Percentiles rank a stretch among this genome's conserved stretches.
Evolutionary conservation across 495 filamentous ascomycete species (phyloP).

Genomic region (Viridothelium virens): DNA sequence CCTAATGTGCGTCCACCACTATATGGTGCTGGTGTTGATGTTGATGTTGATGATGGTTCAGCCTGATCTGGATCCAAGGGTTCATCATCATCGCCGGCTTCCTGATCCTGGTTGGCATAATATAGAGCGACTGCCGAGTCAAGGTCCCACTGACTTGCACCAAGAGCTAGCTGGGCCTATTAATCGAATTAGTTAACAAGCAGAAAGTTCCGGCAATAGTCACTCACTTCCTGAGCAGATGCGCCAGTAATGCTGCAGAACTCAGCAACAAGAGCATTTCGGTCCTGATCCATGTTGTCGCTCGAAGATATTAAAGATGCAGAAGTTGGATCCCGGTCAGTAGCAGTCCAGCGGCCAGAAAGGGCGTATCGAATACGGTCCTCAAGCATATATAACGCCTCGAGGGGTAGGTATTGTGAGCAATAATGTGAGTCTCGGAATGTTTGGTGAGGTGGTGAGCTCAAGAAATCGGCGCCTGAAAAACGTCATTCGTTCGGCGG

Average conservation of each 20-base stretch:
- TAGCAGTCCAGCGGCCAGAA: slow-evolving; percentile 8
- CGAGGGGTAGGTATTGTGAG: background rate
- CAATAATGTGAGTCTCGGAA: background rate
- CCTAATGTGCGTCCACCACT: slow-evolving; percentile 36
- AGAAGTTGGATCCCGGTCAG: background rate
- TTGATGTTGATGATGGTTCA: background rate
- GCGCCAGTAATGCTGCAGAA: slow-evolving; percentile 68
- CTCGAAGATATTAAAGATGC: background rate
- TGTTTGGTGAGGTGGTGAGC: background rate
- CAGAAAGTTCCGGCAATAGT: slow-evolving; percentile 12
- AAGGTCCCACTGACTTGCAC: slow-evolving; percentile 61
- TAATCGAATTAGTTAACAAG: slow-evolving; percentile 14
- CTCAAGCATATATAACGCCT: background rate
- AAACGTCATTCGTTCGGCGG: background rate
- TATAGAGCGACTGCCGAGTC: slow-evolving; percentile 59
- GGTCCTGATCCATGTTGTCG: slow-evolving; percentile 46
- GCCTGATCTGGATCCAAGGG: slow-evolving; percentile 13
- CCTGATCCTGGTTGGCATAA: slow-evolving; percentile 61
- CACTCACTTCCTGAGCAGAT: slow-evolving; percentile 53
- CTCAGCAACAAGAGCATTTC: slow-evolving; percentile 61
- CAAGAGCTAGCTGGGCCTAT: slow-evolving; percentile 66
- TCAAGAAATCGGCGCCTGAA: background rate
- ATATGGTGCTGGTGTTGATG: slow-evolving; percentile 12
- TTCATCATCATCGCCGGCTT: slow-evolving; percentile 24
- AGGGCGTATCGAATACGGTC: slow-evolving; percentile 6